Evolutionary conservation across 1,139 yeast genomes (phyloP).

Genomic region (Taphrina wiesneri): DNA sequence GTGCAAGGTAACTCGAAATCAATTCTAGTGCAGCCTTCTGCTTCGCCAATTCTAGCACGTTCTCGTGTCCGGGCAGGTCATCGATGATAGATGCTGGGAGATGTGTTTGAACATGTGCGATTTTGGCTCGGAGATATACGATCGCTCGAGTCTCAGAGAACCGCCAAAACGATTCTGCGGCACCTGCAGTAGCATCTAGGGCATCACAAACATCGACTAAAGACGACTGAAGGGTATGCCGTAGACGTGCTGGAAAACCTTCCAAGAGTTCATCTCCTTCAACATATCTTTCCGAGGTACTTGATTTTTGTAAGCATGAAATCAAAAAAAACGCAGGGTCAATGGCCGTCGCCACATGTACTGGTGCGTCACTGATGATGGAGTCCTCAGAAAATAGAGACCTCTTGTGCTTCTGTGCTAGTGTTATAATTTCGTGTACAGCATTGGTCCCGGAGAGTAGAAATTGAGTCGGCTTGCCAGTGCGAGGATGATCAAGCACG

Average conservation of each 20-base stretch:
- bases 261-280: slow-evolving; percentile 17
- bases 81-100: slow-evolving; percentile 8
- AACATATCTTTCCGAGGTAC: not conserved
- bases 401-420: not conserved
- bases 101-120: not conserved
- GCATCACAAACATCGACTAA: slow-evolving; percentile 5
- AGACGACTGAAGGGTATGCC: not conserved
- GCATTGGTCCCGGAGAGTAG: not conserved
- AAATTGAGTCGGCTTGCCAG: slow-evolving; percentile 6
- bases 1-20: slow-evolving; percentile 16
- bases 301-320: not conserved
- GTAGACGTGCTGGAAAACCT: not conserved
- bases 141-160: not conserved
- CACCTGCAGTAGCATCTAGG: not conserved
- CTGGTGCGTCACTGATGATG: slow-evolving; percentile 15
- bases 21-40: slow-evolving; percentile 12
- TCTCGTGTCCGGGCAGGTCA: not conserved
- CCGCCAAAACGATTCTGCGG: not conserved
- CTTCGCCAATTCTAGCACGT: not conserved
- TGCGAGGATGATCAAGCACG: slow-evolving; percentile 20
- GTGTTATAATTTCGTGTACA: slow-evolving; percentile 10
- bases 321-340: slow-evolving; percentile 19
- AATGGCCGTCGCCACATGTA: slow-evolving; percentile 23
- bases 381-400: not conserved
- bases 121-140: not conserved